A percentile compares a stretch with the other conserved stretches of the same genome.
Evolutionary conservation across 2,329 filamentous ascomycete species (phyloP).

Genomic region (Ceratocystis ficicola): DNA sequence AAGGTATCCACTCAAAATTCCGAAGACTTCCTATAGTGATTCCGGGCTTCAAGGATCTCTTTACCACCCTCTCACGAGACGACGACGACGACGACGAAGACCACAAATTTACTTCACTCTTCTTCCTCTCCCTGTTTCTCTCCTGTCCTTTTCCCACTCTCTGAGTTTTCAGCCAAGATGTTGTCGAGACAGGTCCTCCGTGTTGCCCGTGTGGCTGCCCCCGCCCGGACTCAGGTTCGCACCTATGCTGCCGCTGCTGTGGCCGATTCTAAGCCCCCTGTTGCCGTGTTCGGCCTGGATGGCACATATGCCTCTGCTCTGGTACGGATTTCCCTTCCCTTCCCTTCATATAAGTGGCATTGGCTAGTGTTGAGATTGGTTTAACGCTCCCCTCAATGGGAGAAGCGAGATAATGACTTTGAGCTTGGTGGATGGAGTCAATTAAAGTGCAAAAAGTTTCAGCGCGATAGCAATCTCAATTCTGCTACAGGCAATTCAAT

Average conservation of each 20-base stretch:
- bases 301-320: conserved; percentile 97
- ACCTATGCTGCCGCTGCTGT: conserved; percentile 72
- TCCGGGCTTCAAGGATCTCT: conserved; percentile 19
- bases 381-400: too few species aligned
- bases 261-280: conserved; percentile 61
- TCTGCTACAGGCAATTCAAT: neutral
- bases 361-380: neutral
- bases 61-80: conserved; percentile 13
- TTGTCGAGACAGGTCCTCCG: conserved; percentile 47
- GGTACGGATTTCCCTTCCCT: conserved; percentile 48
- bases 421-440: conserved; percentile 7
- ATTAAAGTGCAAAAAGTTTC: conserved; percentile 2
- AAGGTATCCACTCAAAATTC: conserved; percentile 22
- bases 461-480: neutral
- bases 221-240: conserved; percentile 50
- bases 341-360: neutral
- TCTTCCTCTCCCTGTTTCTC: conserved; percentile 26
- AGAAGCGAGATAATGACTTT: neutral
- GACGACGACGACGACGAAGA: conserved; percentile 20
- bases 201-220: conserved; percentile 49
- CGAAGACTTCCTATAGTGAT: conserved; percentile 20
- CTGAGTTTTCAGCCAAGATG: conserved; percentile 31
- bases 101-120: conserved; percentile 23
- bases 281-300: conserved; percentile 88
- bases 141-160: conserved; percentile 7